Evolutionary conservation across 2,329 filamentous ascomycete species (phyloP), one percentile per base, ranked within the genome.

Genomic region (Cordyceps tenuipes): DNA sequence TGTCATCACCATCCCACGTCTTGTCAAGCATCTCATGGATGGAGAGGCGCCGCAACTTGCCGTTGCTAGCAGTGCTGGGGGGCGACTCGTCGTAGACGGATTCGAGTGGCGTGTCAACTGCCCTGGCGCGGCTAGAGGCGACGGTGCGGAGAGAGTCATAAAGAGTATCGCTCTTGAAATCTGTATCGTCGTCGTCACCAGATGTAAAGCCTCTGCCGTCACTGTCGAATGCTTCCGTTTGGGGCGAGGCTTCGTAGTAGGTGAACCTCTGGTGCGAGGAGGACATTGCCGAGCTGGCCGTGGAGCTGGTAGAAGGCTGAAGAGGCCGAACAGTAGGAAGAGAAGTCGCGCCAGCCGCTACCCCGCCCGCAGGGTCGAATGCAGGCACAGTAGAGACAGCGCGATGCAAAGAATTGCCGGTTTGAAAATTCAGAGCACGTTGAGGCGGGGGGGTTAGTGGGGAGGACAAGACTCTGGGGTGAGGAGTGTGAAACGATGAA

Each of bases 81-180:
- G 86, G 87, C 15, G 88, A 90, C 66, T 92, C 89, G 72, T 92
- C 88, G 71, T 91, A 92, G 77, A 91, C 89, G 26, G 85, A 89
- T 68, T 91, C 88, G 54, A 91, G 76, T 17, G 88, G 87, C 31
- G 87, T 88, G 68, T 90, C 85, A 51, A 85, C 80, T 39, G 84
- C 82, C 62, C 85, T 83, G 58, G 82, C 79, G 63, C 85, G 87
- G 63, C 82, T 81, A 10, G 88, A 90, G 44, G 82, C 86, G 62
- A 82, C 79, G 17, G 89, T 91, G 57, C 87, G 85, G 65, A 91
- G 74, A 34, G 89, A 91, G 75, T 92, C 89, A 71, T 85, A 91
- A 60, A 88, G 79, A 19, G 85, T 89, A 66, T 92, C 89, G 70
- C 88, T 91, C 73, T 85, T 87, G 68, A 87, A 84, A 69, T 91